These are phyloP conservation scores for Cordyceps pruinosa DNA, from an alignment of 2,329 filamentous ascomycete genomes.

Conservation along the genomic window DNA sequence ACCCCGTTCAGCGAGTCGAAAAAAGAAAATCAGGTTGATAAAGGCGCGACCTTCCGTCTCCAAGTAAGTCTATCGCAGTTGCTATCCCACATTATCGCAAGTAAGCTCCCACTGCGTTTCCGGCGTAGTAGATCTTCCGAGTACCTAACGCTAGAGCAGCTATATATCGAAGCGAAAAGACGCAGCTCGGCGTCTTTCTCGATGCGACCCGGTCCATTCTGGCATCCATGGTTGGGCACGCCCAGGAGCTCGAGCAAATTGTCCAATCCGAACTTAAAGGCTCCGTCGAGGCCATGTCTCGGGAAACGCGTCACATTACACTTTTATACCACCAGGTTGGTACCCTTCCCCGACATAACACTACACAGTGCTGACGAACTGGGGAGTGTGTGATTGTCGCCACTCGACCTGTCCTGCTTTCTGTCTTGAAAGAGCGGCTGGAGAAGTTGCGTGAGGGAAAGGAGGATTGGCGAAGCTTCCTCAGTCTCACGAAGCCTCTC, in stretches of 20 bases:
- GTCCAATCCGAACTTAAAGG: constrained; percentile 28
- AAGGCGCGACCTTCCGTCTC: too few species aligned
- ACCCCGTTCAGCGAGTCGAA: too few species aligned
- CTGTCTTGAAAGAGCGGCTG: neutral
- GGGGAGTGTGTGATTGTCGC: neutral
- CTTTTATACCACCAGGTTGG: constrained; percentile 33
- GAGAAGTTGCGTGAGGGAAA: neutral
- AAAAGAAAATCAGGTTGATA: too few species aligned
- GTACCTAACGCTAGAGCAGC: too few species aligned
- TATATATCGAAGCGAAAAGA: neutral
- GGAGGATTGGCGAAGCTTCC: neutral
- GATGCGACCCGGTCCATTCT: neutral
- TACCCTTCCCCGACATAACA: neutral
- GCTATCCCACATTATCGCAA: too few species aligned
- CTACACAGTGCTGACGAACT: neutral
- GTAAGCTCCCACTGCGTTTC: too few species aligned
- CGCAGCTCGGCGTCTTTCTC: neutral
- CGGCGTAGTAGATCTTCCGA: too few species aligned
- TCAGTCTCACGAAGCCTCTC: neutral
- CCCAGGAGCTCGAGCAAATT: constrained; percentile 26
- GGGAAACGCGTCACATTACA: constrained; percentile 30
- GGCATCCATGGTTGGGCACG: neutral
- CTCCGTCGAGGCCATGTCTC: constrained; percentile 29
- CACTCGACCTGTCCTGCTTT: neutral
- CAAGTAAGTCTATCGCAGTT: too few species aligned